Evolutionary conservation across 352 stramenopile genomes (phyloP).

Genomic region (Phytophthora vignae): DNA sequence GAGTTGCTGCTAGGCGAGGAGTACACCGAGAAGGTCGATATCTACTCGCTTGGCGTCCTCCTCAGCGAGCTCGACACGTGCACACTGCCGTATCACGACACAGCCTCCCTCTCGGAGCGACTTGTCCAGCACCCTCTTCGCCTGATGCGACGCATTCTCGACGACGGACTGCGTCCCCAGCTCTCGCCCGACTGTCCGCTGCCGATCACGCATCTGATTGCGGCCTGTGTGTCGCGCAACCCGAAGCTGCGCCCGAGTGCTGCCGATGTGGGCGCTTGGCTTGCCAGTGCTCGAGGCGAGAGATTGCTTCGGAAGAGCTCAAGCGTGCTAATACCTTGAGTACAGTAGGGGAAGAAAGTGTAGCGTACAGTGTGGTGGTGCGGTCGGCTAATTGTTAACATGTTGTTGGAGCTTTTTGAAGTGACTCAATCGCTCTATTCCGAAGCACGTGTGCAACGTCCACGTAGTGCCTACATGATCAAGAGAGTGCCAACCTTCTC

Average conservation of each 20-base stretch:
- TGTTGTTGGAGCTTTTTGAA: not conserved
- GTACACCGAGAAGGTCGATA: slow-evolving; percentile 80
- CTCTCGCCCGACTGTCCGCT: slow-evolving; percentile 63
- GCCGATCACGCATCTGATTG: slow-evolving; percentile 66
- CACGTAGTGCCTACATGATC: not conserved
- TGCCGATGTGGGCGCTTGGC: slow-evolving; percentile 52
- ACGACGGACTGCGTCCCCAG: slow-evolving; percentile 64
- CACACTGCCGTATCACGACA: slow-evolving; percentile 71
- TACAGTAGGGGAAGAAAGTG: not conserved
- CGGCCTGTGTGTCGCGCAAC: slow-evolving; percentile 60
- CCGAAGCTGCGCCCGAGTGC: slow-evolving; percentile 58
- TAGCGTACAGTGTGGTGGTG: not conserved
- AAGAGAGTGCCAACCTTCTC: not conserved
- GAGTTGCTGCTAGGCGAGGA: slow-evolving; percentile 70
- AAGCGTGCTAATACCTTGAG: slow-evolving; percentile 34
- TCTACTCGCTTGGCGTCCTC: slow-evolving; percentile 84
- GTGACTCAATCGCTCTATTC: not conserved
- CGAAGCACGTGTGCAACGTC: not conserved
- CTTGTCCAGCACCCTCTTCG: slow-evolving; percentile 63
- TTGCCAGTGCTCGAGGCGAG: slow-evolving; percentile 44
- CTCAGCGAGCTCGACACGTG: slow-evolving; percentile 80
- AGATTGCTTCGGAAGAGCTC: slow-evolving; percentile 48
- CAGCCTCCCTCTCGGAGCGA: slow-evolving; percentile 44
- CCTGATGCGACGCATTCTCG: slow-evolving; percentile 66
- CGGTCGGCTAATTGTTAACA: not conserved